A percentile compares a stretch with the other conserved stretches of the same genome.
These are phyloP conservation scores for Rhododendron kiyosumense DNA, from an alignment of 148 eudicot species.

Conservation along the genomic window DNA sequence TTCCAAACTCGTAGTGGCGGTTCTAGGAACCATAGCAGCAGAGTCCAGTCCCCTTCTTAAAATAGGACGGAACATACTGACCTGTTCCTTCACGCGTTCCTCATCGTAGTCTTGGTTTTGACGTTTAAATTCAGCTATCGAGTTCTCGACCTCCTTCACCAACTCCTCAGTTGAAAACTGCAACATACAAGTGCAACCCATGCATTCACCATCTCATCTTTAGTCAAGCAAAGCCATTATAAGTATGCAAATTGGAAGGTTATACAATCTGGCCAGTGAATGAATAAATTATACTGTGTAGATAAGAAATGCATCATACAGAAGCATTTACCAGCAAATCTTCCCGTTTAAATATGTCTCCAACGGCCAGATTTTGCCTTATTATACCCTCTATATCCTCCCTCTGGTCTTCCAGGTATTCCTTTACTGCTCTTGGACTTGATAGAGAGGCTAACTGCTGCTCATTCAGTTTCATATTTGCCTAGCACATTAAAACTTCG, in stretches of 20 bases:
- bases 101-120: conserved; percentile 86
- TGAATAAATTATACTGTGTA: background rate
- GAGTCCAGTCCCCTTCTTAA: background rate
- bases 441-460: conserved; percentile 77
- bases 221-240: background rate
- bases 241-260: background rate
- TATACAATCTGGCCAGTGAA: background rate
- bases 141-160: conserved; percentile 78
- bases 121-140: conserved; percentile 71
- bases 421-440: conserved; percentile 66
- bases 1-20: background rate
- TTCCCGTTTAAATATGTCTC: conserved; percentile 92
- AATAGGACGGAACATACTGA: conserved; percentile 11
- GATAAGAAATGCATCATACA: background rate
- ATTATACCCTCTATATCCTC: conserved; percentile 67
- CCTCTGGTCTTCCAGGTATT: conserved; percentile 66
- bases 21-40: background rate
- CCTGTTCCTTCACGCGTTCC: conserved; percentile 81
- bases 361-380: conserved; percentile 89
- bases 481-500: conserved; percentile 26
- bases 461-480: conserved; percentile 69
- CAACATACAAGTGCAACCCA: background rate
- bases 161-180: conserved; percentile 84
- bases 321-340: conserved; percentile 56
- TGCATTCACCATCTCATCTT: background rate